Evolutionary conservation across 768 basidiomycete species (phyloP), one percentile per base, ranked within the genome.

Genomic region (Lyophyllum shimeji): DNA sequence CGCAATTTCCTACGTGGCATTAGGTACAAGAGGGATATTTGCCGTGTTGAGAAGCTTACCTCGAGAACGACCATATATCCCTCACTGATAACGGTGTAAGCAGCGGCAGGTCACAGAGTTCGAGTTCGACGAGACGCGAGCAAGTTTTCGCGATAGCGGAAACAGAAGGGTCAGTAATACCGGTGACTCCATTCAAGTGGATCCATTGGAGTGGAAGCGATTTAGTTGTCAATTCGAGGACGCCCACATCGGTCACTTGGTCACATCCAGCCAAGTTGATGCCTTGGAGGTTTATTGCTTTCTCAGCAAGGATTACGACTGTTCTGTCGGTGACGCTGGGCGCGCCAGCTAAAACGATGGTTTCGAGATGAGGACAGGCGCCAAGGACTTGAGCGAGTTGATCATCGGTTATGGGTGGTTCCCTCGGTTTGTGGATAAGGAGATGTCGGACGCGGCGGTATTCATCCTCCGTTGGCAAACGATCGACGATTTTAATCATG

Each of bases 51-150:
- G 53, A 52, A 56, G 64, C 77, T 64, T 69, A 80, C 73, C 79
- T 83, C 44, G 88, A 88, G 70, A 85, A 91, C 27, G 80, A 78
- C 80, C 94, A 89, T n/a, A 97, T 77, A 64, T 93, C 90, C 34
- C 88, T 83, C 31, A 93, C 77, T 0, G 90, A 85, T 45, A 80
- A 67, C 6, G 82, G 80, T 7, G 89, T 90, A 52, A 97, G 64
- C 39, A 84, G 76, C 9, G 82, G 81, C 57, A 93, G 84, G 63
- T 81, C 81, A 64, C 74, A 84, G 34, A 95, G 73, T 66, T 97
- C 94, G 58, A 96, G 76, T 69, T 95, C 94, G 52, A 89, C 74
- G 23, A 97, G 82, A 56, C 82, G 80, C 3, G 89, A 84, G 66
- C 91, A 93, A 9, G 83, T 78, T 53, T 83, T 86, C 17, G 85